phyloP scores from a whole-genome alignment of 1,284 basidiomycete species.

The Cutaneotrichosporon spelunceum region DNA sequence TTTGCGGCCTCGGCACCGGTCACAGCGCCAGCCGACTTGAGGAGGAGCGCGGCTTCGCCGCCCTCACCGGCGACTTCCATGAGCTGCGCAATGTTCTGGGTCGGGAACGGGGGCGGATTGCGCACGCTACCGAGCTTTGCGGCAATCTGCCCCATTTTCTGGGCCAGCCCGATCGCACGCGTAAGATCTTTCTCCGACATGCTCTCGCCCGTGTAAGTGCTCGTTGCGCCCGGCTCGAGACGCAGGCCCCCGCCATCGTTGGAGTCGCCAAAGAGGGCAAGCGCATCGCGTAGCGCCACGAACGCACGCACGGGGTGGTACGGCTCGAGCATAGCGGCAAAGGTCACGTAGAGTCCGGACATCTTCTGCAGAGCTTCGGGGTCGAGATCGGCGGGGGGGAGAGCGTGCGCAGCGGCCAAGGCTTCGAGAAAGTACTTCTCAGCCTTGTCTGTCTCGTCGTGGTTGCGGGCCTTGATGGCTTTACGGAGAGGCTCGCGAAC shows the following conservation, averaged over 20 bases:
- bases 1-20: slow-evolving; percentile 2
- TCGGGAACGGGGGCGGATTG: slow-evolving; percentile 17
- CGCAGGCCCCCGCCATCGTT: no score
- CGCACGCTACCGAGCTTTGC: slow-evolving; percentile 17
- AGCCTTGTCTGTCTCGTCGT: slow-evolving; percentile 40
- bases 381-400: slow-evolving; percentile 34
- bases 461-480: slow-evolving; percentile 45
- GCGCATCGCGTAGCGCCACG: slow-evolving; percentile 33
- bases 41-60: not conserved
- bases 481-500: slow-evolving; percentile 44
- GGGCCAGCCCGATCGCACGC: slow-evolving; percentile 44
- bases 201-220: slow-evolving; percentile 15
- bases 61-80: not conserved
- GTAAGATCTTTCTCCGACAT: slow-evolving; percentile 36
- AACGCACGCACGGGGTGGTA: slow-evolving; percentile 38
- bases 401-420: slow-evolving; percentile 30
- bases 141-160: slow-evolving; percentile 32
- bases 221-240: slow-evolving; percentile 18
- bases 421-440: slow-evolving; percentile 46
- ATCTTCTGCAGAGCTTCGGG: slow-evolving; percentile 48
- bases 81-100: not conserved
- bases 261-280: slow-evolving; percentile 37
- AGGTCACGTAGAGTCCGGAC: slow-evolving; percentile 47
- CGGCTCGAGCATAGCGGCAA: slow-evolving; percentile 42
- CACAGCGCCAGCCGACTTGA: not conserved